phyloP scores from a whole-genome alignment of 1,284 basidiomycete genomes.

The Sutorius eximius region DNA sequence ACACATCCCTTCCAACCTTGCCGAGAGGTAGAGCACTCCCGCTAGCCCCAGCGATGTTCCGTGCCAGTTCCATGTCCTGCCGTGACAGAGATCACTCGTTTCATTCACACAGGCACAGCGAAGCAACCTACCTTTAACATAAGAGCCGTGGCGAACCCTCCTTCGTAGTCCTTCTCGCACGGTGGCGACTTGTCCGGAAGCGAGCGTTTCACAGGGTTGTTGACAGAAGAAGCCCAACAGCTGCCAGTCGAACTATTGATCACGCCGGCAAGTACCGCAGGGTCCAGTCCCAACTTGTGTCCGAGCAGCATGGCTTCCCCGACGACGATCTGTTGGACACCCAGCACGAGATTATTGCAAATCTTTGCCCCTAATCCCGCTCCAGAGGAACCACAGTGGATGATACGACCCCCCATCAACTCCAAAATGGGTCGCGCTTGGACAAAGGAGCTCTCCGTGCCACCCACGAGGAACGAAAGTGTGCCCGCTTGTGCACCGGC shows the following conservation, averaged over 20 bases:
- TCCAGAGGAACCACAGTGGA: slow-evolving; percentile 87
- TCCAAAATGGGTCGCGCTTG: slow-evolving; percentile 59
- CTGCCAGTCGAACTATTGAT: slow-evolving; percentile 82
- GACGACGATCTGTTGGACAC: slow-evolving; percentile 76
- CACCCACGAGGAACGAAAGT: slow-evolving; percentile 91
- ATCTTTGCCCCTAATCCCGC: slow-evolving; percentile 85
- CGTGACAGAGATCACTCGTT: slow-evolving; percentile 9
- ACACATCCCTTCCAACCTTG: slow-evolving; percentile 59
- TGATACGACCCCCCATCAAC: slow-evolving; percentile 80
- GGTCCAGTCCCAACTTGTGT: slow-evolving; percentile 71
- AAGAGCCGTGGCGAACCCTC: slow-evolving; percentile 79
- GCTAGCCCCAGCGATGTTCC: slow-evolving; percentile 53
- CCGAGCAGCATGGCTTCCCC: slow-evolving; percentile 87
- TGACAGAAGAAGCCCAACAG: slow-evolving; percentile 83
- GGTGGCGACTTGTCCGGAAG: slow-evolving; percentile 73
- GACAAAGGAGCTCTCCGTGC: slow-evolving; percentile 59
- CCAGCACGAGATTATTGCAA: slow-evolving; percentile 81
- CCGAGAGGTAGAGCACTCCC: slow-evolving; percentile 64
- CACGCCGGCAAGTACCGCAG: slow-evolving; percentile 73
- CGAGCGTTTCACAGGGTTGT: slow-evolving; percentile 84
- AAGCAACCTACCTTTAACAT: slow-evolving; percentile 71
- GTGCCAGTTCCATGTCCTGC: slow-evolving; percentile 81
- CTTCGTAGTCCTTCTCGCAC: slow-evolving; percentile 81
- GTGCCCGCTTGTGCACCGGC: slow-evolving; percentile 83
- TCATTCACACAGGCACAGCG: not conserved